Evolutionary conservation across 805 yeast species (phyloP), one percentile per base, ranked within the genome.

Genomic region (Candida dendrica): DNA sequence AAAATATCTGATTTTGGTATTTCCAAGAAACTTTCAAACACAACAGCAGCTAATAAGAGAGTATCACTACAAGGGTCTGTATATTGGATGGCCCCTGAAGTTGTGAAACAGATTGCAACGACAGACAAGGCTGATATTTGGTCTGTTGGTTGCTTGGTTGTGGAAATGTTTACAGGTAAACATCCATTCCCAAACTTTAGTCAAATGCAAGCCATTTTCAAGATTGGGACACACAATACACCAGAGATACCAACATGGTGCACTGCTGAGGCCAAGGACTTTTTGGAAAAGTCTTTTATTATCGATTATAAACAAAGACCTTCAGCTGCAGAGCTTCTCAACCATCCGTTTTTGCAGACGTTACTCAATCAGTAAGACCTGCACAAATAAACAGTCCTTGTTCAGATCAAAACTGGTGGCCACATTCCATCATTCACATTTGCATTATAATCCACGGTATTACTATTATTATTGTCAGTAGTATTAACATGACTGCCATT

Each of bases 21-120:
- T 32, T 83, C 93, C 17, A 77, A 77, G 46, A 79, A 79, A 44
- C 64, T 80, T 7, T 79, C 84, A 29, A 60, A 59, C 53, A 63
- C 52, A 40, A 46, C 53, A 20, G 58, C 53, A 20, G 58, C 50
- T 30, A 61, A 63, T 36, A 77, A 75, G 48, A 74, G 97, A 36
- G 90, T 86, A 2, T 88, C 96, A 0, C 65, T 88, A 41, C 97
- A 91, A 62, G 98, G 98, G 0, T 87, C 96, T 0, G 89, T 91
- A 0, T 93, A 83, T 58, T 93, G 98, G 98, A 93, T 93, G 98
- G 98, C 98, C 0, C 98, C 98, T 0, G 98, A 93, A 59, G 98
- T 93, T 8, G 98, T 93, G 15, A 87, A 89, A 54, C 97, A 90
- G 56, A 81, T 86, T 2, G 86, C 89, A 0, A 86, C 91, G 41